Evolutionary conservation across 2,329 filamentous ascomycete genomes (phyloP).

Genomic region (Fusarium secorum): DNA sequence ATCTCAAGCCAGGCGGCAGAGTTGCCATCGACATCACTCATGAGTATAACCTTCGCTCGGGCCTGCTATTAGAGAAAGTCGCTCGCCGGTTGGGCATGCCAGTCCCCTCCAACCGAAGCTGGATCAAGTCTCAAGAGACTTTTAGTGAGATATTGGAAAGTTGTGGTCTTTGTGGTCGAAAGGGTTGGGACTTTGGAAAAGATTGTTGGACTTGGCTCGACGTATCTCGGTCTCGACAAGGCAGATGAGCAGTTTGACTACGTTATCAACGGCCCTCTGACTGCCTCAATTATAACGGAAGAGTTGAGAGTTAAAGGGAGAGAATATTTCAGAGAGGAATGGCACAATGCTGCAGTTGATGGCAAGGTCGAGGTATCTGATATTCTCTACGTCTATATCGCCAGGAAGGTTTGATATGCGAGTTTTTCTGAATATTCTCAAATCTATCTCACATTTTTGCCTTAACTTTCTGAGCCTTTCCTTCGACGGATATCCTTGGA

Average conservation of each 20-base stretch:
- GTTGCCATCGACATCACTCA: constrained; percentile 47
- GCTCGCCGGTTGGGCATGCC: constrained; percentile 34
- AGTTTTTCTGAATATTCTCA: no score
- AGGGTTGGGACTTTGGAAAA: constrained; percentile 40
- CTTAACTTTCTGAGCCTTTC: constrained; percentile 45
- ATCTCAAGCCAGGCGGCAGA: constrained; percentile 40
- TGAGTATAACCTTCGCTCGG: constrained; percentile 41
- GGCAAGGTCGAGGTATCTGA: constrained; percentile 43
- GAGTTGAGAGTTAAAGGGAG: constrained; percentile 38
- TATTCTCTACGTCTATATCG: constrained; percentile 45
- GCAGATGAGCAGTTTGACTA: constrained; percentile 44
- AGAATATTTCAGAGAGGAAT: constrained; percentile 44
- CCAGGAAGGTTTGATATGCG: constrained; percentile 24
- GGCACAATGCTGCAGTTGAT: constrained; percentile 42
- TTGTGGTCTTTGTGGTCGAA: constrained; percentile 42
- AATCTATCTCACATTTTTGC: constrained; percentile 52
- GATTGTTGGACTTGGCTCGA: constrained; percentile 34
- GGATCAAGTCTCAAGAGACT: constrained; percentile 43
- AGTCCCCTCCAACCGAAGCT: constrained; percentile 43
- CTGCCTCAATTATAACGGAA: constrained; percentile 23
- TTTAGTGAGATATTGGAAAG: constrained; percentile 41
- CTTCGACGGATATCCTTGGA: constrained; percentile 57
- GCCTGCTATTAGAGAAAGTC: constrained; percentile 41
- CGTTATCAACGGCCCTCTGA: constrained; percentile 33
- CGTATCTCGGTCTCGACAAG: constrained; percentile 37